phyloP scores from a whole-genome alignment of 2,329 filamentous ascomycete species.

The Aspergillus pseudonomiae region DNA sequence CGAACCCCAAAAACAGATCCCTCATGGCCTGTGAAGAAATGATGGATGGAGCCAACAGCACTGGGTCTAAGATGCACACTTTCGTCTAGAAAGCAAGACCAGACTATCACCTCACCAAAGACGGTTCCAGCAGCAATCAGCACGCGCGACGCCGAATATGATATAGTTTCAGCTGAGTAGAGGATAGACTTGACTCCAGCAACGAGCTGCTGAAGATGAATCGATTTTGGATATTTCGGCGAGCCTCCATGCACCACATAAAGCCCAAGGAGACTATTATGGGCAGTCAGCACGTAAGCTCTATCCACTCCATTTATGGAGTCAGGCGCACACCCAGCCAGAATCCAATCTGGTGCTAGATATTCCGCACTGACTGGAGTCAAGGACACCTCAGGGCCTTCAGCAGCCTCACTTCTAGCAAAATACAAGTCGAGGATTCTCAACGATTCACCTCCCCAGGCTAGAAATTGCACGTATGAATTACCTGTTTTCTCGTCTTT shows the following conservation, averaged over 20 bases:
- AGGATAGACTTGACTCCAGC: conserved; percentile 74
- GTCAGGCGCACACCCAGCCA: conserved; percentile 59
- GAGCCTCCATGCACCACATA: conserved; percentile 23
- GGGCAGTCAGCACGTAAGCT: conserved; percentile 75
- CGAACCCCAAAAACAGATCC: conserved; percentile 91
- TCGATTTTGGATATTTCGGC: conserved; percentile 25
- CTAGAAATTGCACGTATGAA: conserved; percentile 44
- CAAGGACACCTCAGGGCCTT: conserved; percentile 21
- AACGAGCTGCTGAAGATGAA: conserved; percentile 45
- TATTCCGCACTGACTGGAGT: conserved; percentile 45
- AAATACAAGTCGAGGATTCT: conserved; percentile 39
- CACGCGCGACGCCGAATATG: conserved; percentile 61
- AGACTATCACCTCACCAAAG: conserved; percentile 90
- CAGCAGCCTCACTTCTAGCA: conserved; percentile 25
- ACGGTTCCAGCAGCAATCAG: conserved; percentile 87
- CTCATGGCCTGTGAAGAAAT: conserved; percentile 72
- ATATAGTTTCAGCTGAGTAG: conserved; percentile 77
- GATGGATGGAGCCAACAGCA: conserved; percentile 50
- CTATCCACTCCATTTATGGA: conserved; percentile 30
- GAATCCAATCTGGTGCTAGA: conserved; percentile 73
- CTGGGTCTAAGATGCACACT: conserved; percentile 15
- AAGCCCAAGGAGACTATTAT: conserved; percentile 75
- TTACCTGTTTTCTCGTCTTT: conserved; percentile 17
- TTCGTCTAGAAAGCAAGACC: conserved; percentile 64
- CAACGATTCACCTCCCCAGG: conserved; percentile 72